A percentile compares a stretch with the other conserved stretches of the same genome.
These are phyloP conservation scores for Solanum pinnatisectum DNA, from an alignment of 257 asterid species.

Conservation along the genomic window DNA sequence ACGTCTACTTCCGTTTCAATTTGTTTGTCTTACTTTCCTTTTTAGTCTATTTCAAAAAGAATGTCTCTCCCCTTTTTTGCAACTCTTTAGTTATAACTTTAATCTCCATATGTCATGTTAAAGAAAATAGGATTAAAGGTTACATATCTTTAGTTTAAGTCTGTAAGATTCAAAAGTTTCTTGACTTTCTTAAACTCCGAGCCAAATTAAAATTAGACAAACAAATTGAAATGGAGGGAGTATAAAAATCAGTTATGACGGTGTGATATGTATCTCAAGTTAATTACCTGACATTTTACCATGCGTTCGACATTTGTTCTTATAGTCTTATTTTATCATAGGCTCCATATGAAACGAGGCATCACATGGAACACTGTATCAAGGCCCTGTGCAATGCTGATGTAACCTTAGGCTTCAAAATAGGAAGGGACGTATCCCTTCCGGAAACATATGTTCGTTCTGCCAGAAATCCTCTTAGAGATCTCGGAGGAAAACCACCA, in stretches of 20 bases:
- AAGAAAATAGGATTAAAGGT: too few relatives aligned
- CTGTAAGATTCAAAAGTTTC: too few relatives aligned
- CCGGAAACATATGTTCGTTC: slow-evolving; percentile 79
- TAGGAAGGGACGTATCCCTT: slow-evolving; percentile 72
- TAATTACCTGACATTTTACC: background rate
- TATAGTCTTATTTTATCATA: slow-evolving; percentile 6
- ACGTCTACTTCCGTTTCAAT: background rate
- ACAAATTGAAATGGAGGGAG: background rate
- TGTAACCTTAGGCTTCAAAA: slow-evolving; percentile 66
- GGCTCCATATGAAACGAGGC: slow-evolving; percentile 86
- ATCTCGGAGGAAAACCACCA: slow-evolving; percentile 78
- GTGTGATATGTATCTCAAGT: background rate
- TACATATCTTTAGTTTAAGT: too few relatives aligned
- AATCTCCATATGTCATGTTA: too few relatives aligned
- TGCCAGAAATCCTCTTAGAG: slow-evolving; percentile 60
- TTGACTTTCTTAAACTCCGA: too few relatives aligned
- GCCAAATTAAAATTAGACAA: too few relatives aligned
- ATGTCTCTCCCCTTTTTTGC: too few relatives aligned
- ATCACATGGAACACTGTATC: slow-evolving; percentile 80
- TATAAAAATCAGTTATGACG: background rate
- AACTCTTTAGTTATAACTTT: too few relatives aligned
- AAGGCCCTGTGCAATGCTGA: slow-evolving; percentile 93
- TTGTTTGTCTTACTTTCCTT: background rate
- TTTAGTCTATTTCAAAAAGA: too few relatives aligned
- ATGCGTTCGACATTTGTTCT: background rate